Base-by-base conservation (phyloP, 805 yeast species). In the Monosporozyma yasuniensis region DNA sequence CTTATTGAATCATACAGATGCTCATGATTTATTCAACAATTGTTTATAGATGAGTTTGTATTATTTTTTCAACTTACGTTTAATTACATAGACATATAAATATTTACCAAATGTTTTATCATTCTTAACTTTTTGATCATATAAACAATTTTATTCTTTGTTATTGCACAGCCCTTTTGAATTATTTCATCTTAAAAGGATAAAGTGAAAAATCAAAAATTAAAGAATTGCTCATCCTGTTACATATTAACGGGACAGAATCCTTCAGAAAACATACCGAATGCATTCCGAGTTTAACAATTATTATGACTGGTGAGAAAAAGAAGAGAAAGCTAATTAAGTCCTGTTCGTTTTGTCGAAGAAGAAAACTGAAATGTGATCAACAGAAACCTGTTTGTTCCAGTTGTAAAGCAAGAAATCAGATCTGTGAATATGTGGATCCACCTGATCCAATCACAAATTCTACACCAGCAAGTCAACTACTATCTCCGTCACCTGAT, bases 281-380 rank as follows among this genome's bases (percentile, higher is more conserved):
- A 32, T 32, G n/a, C n/a, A 32, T 3, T 6, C 35, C 16, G n/a
- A 12, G 3, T 7, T 2, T 18, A 18, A 6, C 10, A 37, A 4
- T 3, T 16, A 18, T 5, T 7, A 28, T 23, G 32, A 14, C 16
- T 34, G 14, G 8, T 5, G 34, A 23, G 9, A 47, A 14, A 28
- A 48, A 44, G 37, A 28, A 54, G 62, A 51, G 55, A 16, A 63
- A 60, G 41, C 52, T 53, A 25, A 56, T 61, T 5, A 61, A 58
- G 42, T 54, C 65, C 3, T 63, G 67, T 50, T 32, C 52, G 9
- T 60, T 60, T 42, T 63, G 68, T 49, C 53, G 66, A 11, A 53
- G 46, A 25, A 54, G 66, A 21, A 63, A 64, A 46, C 48, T 62
- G 18, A 60, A 58, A 48, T 64, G 68, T 52, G 63, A 63, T 47